These are phyloP conservation scores for Lolium rigidum DNA, from an alignment of 176 grass and related monocot species.

Conservation along the genomic window DNA sequence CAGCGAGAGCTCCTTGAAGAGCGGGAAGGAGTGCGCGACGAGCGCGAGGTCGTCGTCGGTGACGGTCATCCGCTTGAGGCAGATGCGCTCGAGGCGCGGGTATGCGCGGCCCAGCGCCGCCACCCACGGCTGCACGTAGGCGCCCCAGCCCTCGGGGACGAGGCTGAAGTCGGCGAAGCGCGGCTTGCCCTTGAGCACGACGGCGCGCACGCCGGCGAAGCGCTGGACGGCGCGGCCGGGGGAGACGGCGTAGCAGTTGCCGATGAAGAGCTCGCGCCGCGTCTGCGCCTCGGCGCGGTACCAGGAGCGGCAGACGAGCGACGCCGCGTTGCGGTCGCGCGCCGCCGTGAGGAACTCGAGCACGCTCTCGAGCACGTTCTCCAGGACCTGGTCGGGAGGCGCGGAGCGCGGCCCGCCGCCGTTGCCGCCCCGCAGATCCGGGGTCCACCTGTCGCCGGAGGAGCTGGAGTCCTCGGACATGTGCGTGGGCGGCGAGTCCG, in stretches of 20 bases:
- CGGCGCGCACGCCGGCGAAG: constrained; percentile 42
- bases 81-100: constrained; percentile 60
- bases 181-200: constrained; percentile 75
- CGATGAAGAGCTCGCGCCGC: constrained; percentile 60
- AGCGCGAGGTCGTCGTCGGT: constrained; percentile 53
- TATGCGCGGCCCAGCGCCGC: constrained; percentile 46
- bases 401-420: neutral
- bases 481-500: constrained; percentile 7
- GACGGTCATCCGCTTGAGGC: constrained; percentile 71
- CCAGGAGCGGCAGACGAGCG: constrained; percentile 66
- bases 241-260: constrained; percentile 67
- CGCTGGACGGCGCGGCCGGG: constrained; percentile 38
- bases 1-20: constrained; percentile 55
- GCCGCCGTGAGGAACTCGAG: constrained; percentile 56
- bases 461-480: constrained; percentile 42
- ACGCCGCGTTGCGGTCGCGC: constrained; percentile 61
- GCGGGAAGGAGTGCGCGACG: constrained; percentile 56
- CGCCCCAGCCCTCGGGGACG: constrained; percentile 60
- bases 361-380: constrained; percentile 72
- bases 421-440: constrained; percentile 34
- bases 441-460: constrained; percentile 14
- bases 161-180: constrained; percentile 78
- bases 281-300: constrained; percentile 62
- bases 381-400: constrained; percentile 56
- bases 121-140: constrained; percentile 59